These are phyloP conservation scores for Nymphaea colorata DNA, from an alignment of 164 flowering plant genomes.

Conservation along the genomic window DNA sequence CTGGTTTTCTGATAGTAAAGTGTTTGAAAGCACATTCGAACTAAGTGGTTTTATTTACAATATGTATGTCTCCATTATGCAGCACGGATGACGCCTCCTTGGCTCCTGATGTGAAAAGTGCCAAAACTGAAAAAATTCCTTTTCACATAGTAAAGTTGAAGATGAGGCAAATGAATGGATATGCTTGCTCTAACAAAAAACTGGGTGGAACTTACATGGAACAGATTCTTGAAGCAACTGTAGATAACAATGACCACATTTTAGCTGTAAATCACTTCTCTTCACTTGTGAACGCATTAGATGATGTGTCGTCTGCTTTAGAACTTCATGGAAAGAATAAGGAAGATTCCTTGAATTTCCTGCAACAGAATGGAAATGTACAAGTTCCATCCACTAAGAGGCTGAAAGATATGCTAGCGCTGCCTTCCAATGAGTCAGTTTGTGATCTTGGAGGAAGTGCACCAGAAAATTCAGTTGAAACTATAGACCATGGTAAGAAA, in stretches of 20 bases:
- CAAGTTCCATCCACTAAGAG: constrained; percentile 22
- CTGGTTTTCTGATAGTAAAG: neutral
- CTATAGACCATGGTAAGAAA: neutral
- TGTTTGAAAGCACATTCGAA: neutral
- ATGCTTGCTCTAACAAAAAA: constrained; percentile 27
- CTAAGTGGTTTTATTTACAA: too few relatives aligned
- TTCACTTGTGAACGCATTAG: neutral
- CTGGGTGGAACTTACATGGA: constrained; percentile 75
- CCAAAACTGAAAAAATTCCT: constrained; percentile 26
- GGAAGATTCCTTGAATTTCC: constrained; percentile 24
- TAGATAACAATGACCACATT: constrained; percentile 27
- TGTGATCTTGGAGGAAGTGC: constrained; percentile 3
- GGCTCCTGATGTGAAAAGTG: neutral
- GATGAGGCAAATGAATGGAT: constrained; percentile 45
- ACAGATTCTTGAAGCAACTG: constrained; percentile 35
- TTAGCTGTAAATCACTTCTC: constrained; percentile 25
- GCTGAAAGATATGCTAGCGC: constrained; percentile 13
- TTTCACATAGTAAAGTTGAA: constrained; percentile 59
- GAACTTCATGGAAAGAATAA: constrained; percentile 39
- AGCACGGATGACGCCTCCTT: neutral
- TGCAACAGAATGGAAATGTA: constrained; percentile 16
- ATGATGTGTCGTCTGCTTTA: constrained; percentile 12
- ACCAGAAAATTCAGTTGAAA: neutral
- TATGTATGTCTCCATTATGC: neutral
- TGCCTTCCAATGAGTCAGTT: constrained; percentile 15